A percentile compares a stretch with the other conserved stretches of the same genome.
These are phyloP conservation scores for Aegilops speltoides DNA, from an alignment of 176 grass and related monocot species.

Conservation along the genomic window DNA sequence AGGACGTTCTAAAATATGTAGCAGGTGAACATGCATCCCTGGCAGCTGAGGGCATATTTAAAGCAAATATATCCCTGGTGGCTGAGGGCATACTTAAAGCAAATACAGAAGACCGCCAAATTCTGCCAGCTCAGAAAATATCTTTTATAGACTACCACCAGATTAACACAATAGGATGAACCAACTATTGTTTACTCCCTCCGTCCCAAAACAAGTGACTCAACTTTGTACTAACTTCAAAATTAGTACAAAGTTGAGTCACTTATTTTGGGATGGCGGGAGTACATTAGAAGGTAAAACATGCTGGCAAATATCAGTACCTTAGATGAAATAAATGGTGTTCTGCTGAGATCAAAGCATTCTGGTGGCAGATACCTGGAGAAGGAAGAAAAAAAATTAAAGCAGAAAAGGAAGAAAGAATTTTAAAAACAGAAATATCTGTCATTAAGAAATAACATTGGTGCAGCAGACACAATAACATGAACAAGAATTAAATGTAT, in stretches of 20 bases:
- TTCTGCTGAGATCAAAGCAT: constrained; percentile 97
- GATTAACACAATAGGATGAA: background rate
- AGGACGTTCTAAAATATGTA: background rate
- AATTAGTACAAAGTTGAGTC: too few relatives aligned
- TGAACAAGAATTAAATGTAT: background rate
- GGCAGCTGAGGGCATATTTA: background rate
- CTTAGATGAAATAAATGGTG: constrained; percentile 99
- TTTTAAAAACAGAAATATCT: background rate
- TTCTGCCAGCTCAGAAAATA: too few relatives aligned
- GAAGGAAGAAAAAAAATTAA: constrained; percentile 15
- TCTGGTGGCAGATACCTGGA: constrained; percentile 98
- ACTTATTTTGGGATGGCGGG: too few relatives aligned
- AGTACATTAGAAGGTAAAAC: constrained; percentile 5
- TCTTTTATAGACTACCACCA: background rate
- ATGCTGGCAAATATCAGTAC: constrained; percentile 43
- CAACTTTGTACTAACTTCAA: too few relatives aligned
- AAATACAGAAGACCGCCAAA: too few relatives aligned
- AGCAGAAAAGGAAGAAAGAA: too few relatives aligned
- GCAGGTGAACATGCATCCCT: constrained; percentile 8
- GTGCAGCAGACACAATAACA: background rate
- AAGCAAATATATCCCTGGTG: background rate
- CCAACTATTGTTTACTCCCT: background rate
- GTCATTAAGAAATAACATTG: constrained; percentile 8
- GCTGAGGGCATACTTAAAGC: too few relatives aligned
- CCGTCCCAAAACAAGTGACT: too few relatives aligned